Conservation (phyloP, 495 filamentous ascomycete species). For the Penicillium robsamsonii region DNA sequence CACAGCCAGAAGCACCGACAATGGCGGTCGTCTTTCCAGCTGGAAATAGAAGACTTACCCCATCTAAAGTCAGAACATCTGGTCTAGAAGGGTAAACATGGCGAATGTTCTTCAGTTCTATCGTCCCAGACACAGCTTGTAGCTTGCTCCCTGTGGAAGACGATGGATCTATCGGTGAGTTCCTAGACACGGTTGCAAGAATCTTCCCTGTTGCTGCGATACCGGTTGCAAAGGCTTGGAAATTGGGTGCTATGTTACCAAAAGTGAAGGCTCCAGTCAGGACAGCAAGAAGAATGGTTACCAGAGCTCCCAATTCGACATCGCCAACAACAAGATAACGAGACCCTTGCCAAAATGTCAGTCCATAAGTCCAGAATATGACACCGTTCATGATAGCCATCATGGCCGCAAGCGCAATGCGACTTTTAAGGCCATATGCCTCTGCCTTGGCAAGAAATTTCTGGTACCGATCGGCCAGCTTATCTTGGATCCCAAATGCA, state of each 20-base stretch:
- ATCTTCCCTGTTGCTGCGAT: neutral
- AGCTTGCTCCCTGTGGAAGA: neutral
- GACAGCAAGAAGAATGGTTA: neutral
- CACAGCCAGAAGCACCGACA: neutral
- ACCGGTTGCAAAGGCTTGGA: neutral
- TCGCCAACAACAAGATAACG: neutral
- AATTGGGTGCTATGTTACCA: neutral
- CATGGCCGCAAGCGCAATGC: neutral
- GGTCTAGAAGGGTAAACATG: neutral
- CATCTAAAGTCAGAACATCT: neutral
- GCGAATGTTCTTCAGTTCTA: neutral
- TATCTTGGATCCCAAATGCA: neutral
- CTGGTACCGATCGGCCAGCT: neutral
- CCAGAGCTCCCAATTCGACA: neutral
- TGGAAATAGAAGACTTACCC: neutral
- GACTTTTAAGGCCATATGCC: neutral
- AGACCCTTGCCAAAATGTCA: neutral
- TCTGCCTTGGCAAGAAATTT: neutral
- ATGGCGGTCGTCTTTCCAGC: neutral
- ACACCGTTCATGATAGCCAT: neutral
- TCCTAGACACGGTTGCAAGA: neutral
- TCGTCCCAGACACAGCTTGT: neutral
- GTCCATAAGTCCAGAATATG: neutral
- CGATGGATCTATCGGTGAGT: neutral
- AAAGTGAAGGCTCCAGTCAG: neutral